These are phyloP conservation scores for Tetracladium setigerum DNA, from an alignment of 495 filamentous ascomycete species.

Conservation along the genomic window DNA sequence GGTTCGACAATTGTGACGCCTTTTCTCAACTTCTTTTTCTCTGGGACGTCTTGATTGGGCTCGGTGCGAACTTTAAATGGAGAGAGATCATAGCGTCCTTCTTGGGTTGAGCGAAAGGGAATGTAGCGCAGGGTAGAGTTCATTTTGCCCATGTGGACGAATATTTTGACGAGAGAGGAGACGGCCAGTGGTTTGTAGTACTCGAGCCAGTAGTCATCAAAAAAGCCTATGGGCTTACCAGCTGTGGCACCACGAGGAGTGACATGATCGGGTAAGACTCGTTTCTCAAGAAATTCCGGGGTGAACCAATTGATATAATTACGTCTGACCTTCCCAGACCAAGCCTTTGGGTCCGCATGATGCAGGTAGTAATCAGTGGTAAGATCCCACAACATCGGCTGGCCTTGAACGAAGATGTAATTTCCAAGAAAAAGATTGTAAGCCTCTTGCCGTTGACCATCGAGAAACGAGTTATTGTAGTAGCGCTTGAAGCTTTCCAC, in stretches of 20 bases:
- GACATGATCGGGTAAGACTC: conserved; percentile 6
- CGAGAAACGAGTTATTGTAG: conserved; percentile 97
- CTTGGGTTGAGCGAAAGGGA: conserved; percentile 61
- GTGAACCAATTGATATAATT: conserved; percentile 83
- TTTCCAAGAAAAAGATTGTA: conserved; percentile 98
- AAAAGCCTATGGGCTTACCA: conserved; percentile 54
- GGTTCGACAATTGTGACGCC: conserved; percentile 55
- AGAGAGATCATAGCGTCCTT: conserved; percentile 69
- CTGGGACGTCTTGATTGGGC: conserved; percentile 34
- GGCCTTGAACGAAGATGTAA: conserved; percentile 83
- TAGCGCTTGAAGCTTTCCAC: conserved; percentile 98
- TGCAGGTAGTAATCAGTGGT: conserved; percentile 95
- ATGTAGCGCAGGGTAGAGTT: conserved; percentile 79
- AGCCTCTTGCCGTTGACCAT: conserved; percentile 92
- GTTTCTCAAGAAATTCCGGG: conserved; percentile 55
- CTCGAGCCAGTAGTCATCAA: conserved; percentile 98
- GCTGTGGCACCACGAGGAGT: conserved; percentile 12
- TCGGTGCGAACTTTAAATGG: conserved; percentile 71
- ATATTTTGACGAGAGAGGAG: conserved; percentile 82
- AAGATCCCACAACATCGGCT: conserved; percentile 97
- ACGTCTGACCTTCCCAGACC: conserved; percentile 55
- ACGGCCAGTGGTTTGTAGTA: conserved; percentile 85
- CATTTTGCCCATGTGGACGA: conserved; percentile 65
- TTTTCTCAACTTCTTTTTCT: conserved; percentile 48
- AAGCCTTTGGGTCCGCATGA: conserved; percentile 71